Evolutionary conservation across 2,329 filamentous ascomycete species (phyloP).

Genomic region (Chalaropsis thielavioides): DNA sequence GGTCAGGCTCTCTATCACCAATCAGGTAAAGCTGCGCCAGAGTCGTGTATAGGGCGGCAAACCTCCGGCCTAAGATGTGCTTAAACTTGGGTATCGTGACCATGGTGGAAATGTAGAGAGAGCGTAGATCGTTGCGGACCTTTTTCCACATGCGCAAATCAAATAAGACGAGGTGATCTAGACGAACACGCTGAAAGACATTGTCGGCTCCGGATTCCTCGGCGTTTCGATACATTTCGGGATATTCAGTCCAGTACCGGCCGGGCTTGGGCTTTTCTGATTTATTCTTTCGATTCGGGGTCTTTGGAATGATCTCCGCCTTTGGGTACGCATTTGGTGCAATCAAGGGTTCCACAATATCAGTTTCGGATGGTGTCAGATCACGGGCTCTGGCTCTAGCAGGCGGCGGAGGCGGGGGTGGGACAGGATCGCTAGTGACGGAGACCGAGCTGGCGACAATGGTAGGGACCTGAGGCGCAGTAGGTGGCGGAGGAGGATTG

Average conservation of each 20-base stretch:
- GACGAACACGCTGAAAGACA: slow-evolving; percentile 70
- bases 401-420: slow-evolving; percentile 25
- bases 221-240: slow-evolving; percentile 49
- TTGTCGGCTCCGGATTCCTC: slow-evolving; percentile 64
- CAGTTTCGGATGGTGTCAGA: slow-evolving; percentile 56
- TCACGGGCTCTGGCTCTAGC: slow-evolving; percentile 40
- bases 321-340: slow-evolving; percentile 50
- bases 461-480: slow-evolving; percentile 49
- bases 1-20: slow-evolving; percentile 88
- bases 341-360: slow-evolving; percentile 53
- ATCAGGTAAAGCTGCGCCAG: slow-evolving; percentile 90
- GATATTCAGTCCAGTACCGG: slow-evolving; percentile 75
- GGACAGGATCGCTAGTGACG: slow-evolving; percentile 19
- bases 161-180: slow-evolving; percentile 91
- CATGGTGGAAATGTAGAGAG: slow-evolving; percentile 91
- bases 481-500: slow-evolving; percentile 23
- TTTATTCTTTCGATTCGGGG: slow-evolving; percentile 44
- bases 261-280: slow-evolving; percentile 41
- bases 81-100: slow-evolving; percentile 95
- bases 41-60: slow-evolving; percentile 86
- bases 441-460: slow-evolving; percentile 33
- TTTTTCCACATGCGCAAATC: slow-evolving; percentile 96
- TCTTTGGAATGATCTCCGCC: slow-evolving; percentile 59
- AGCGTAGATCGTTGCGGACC: slow-evolving; percentile 73
- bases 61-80: slow-evolving; percentile 77